Evolutionary conservation across 148 eudicot genomes (phyloP), one percentile per base, ranked within the genome.

Genomic region (Beta vulgaris): DNA sequence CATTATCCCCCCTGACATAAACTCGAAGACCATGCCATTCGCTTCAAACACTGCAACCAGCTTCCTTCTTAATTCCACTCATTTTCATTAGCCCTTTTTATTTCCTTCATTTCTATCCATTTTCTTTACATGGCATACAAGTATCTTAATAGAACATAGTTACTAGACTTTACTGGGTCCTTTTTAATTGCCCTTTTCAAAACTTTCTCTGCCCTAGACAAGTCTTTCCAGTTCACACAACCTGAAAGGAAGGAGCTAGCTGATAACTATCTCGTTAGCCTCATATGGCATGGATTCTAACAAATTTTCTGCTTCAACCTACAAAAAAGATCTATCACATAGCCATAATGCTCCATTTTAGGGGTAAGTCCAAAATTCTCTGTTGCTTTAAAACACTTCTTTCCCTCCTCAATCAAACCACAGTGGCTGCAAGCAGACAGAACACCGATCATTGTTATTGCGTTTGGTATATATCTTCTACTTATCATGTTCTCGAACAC

Each of bases 361-460:
- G 90, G 92, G 18, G 64, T 76, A 25, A 93, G 71, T 29, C 82
- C 77, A 28, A 87, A 84, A 58, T 75, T 83, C 23, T 68, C 68
- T 89, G 91, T 93, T 60, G 73, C 80, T 36, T 78, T 78, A 35
- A 89, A 79, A 89, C 94, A 89, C 37, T 72, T 84, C 82, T 71
- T 82, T 42, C 98, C 98, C 80, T 91, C 92, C 64, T 91, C 90
- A 25, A 89, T 89, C 64, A 89, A 80, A 72, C 98, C 98, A 70
- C 88, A 80, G 74, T 93, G 97, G 70, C 85, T 91, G 81, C 98
- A 93, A 68, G 98, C 97, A 31, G 92, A 84, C 46, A 93, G 68
- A 63, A 93, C 88, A 32, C 89, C 97, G 23, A 90, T 77, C 89
- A 91, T 83, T 73, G 98, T 88, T 71, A 91, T 81, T 51, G 80